Conservation (phyloP, 495 filamentous ascomycete genomes). For the Lasiosphaeria hispida region DNA sequence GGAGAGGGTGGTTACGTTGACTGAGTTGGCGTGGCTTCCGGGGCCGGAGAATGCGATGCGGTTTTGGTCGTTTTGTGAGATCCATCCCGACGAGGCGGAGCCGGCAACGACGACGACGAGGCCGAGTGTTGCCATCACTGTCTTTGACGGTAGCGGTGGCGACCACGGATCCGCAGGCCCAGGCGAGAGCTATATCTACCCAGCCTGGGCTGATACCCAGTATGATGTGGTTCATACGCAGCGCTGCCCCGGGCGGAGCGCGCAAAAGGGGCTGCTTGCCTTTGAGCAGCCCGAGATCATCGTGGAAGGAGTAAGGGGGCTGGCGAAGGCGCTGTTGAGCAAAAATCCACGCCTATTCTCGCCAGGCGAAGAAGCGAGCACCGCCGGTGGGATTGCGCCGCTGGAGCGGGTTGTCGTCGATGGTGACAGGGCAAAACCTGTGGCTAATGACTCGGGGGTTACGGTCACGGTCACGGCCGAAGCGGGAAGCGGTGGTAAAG, state of each 20-base stretch:
- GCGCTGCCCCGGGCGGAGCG: conserved; percentile 28
- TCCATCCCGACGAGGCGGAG: conserved; percentile 22
- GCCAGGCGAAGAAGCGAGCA: neutral
- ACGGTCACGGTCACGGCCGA: neutral
- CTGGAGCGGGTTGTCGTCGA: conserved; percentile 34
- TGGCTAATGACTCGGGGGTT: neutral
- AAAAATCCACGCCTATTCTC: conserved; percentile 25
- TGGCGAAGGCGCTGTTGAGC: conserved; percentile 36
- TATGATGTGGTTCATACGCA: conserved; percentile 42
- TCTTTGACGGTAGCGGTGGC: conserved; percentile 36
- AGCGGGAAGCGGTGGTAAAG: conserved; percentile 11
- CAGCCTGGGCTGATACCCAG: conserved; percentile 42
- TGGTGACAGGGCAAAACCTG: neutral
- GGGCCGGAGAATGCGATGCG: conserved; percentile 47
- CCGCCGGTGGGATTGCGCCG: conserved; percentile 11
- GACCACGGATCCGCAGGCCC: neutral
- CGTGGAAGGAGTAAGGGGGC: conserved; percentile 33
- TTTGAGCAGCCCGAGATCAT: conserved; percentile 45
- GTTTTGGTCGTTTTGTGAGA: conserved; percentile 43
- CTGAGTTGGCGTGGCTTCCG: conserved; percentile 48
- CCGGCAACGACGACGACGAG: conserved; percentile 6
- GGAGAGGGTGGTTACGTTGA: conserved; percentile 44
- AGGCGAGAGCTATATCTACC: conserved; percentile 35
- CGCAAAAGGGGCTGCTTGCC: conserved; percentile 32
- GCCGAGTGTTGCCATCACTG: conserved; percentile 43